Evolutionary conservation across 2,329 filamentous ascomycete genomes (phyloP), one percentile per base, ranked within the genome.

Genomic region (Neodidymelliopsis sp.): DNA sequence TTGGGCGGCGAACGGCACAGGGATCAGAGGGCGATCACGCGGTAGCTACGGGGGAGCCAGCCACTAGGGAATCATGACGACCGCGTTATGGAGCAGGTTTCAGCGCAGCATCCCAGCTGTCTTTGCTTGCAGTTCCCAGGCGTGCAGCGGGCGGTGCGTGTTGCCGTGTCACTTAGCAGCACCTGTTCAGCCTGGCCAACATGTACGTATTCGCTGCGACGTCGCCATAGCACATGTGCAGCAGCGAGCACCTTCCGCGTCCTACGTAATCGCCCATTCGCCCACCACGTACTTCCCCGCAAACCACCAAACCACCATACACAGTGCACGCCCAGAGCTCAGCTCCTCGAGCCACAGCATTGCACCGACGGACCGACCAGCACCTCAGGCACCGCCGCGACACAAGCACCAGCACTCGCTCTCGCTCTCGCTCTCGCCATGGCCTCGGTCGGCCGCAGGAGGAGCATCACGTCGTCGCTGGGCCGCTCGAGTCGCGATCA

Each of bases 361-460:
- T n/a, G n/a, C n/a, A n/a, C n/a, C n/a, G n/a, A n/a, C n/a, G n/a
- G n/a, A n/a, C n/a, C 33, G 10, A 22, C 44, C 28, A 18, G 33
- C 46, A 16, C 4, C 12, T 18, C 30, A 33, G 28, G 39, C 28
- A 19, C 30, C 18, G 16, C 16, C 10, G 19, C 19, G 10, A 38
- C 33, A 18, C 34, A 15, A 12, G n/a, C n/a, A n/a, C n/a, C n/a
- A n/a, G n/a, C n/a, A n/a, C n/a, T n/a, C n/a, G n/a, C n/a, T n/a
- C n/a, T n/a, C n/a, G n/a, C n/a, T n/a, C n/a, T n/a, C 15, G 4
- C 18, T 6, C 31, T 27, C 29, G 24, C 9, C 48, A 68, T 68
- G 65, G 56, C 66, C 13, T 51, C 60, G 19, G 49, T 53, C 22
- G 62, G 67, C 22, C 59, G 61, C 29, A 54, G 59, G 12, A 56